Base-by-base conservation (phyloP, 2,329 filamentous ascomycete genomes). In the Trichoderma cornu-damae region DNA sequence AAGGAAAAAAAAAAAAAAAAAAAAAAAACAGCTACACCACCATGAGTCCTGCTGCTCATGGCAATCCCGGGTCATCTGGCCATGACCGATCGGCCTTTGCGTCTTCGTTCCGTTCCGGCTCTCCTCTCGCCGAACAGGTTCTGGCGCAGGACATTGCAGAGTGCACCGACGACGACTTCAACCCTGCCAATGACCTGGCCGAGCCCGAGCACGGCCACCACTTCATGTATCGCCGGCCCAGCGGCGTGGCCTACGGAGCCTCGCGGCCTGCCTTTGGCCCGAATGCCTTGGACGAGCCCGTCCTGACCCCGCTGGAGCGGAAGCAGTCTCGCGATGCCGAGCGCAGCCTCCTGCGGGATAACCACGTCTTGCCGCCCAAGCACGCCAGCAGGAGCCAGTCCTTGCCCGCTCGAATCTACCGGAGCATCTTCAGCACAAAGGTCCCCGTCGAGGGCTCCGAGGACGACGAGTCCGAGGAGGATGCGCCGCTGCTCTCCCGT, bases 201-300 rank as follows among this genome's bases (percentile, higher is more conserved):
- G 72, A 71, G 4, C 63, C 68, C 51, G 68, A 75, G 49, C 67
- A 76, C 43, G 73, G 73, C 9, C 73, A 73, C n/a, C 79, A 75
- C 56, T 75, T 71, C 67, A 79, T 78, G 64, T 96, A 94, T 73
- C 84, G 88, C 56, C 82, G 90, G 44, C 89, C 90, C 1, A 88
- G 85, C 63, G 88, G 86, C 67, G 85, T 94, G 42, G 85, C 87
- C 28, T 89, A 83, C 59, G 88, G 87, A 11, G 86, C 86, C 22
- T 80, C 84, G 1, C 79, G 90, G 54, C 86, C 87, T 3, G 82
- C 87, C 4, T 78, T 95, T 59, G 80, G 89, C 24, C 83, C 84
- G 4, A 76, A 78, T 47, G 68, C 68, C 8, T 59, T 73, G 12
- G 74, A 76, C 16, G 77, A 79, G 47, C 72, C 77, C 3, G 67